These are phyloP conservation scores for Penicillium atrosanguineum DNA, from an alignment of 495 filamentous ascomycete species.

Conservation along the genomic window DNA sequence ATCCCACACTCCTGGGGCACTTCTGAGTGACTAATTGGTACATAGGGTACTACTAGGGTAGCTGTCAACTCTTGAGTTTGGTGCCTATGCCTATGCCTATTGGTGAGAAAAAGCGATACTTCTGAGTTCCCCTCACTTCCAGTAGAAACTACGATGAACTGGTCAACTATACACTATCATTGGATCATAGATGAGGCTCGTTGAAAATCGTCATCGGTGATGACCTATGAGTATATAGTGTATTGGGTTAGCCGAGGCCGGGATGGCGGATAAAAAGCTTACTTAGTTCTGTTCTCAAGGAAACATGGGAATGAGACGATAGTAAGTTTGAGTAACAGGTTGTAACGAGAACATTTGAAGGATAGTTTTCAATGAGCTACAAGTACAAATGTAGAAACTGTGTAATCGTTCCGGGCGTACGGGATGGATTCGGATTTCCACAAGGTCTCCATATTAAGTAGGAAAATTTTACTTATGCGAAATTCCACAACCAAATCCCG, in stretches of 20 bases:
- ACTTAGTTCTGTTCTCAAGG: background rate
- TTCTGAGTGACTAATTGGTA: background rate
- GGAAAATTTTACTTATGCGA: slow-evolving; percentile 3
- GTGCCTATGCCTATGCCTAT: background rate
- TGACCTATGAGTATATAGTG: background rate
- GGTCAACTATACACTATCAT: background rate
- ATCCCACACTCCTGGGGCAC: background rate
- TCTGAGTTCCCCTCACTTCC: background rate
- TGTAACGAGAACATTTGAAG: background rate
- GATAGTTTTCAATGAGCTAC: background rate
- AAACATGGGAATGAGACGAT: background rate
- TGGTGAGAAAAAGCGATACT: background rate
- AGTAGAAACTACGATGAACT: background rate
- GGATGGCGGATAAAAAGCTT: background rate
- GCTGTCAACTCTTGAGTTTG: background rate
- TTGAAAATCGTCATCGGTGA: background rate
- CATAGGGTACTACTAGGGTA: background rate
- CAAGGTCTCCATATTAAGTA: slow-evolving; percentile 7
- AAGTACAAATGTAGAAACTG: background rate
- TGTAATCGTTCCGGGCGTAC: slow-evolving; percentile 10
- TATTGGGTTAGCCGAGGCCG: background rate
- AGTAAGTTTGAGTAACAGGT: background rate
- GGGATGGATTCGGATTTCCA: slow-evolving; percentile 8
- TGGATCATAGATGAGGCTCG: slow-evolving; percentile 3
- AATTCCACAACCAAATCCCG: background rate